Percentiles rank a stretch among this genome's conserved stretches.
Conservation (phyloP, 192 early-diverging fungal genomes). For the Umbelopsis sp. region DNA sequence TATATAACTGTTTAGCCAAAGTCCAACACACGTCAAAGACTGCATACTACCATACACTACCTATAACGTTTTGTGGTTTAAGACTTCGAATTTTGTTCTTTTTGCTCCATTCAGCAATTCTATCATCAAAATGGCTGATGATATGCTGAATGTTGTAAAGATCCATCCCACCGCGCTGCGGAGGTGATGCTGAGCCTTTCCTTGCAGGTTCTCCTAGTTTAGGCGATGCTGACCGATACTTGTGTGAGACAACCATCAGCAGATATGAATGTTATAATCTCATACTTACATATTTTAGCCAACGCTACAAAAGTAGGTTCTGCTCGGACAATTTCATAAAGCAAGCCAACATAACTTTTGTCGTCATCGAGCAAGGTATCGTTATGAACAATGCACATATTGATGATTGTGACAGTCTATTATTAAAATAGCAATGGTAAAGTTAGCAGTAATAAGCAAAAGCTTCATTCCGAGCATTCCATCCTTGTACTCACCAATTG, state of each 20-base stretch:
- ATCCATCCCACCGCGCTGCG: neutral
- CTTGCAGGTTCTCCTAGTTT: neutral
- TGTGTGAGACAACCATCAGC: neutral
- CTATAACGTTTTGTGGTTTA: conserved; percentile 33
- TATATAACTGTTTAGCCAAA: neutral
- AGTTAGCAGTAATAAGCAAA: neutral
- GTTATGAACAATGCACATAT: conserved; percentile 49
- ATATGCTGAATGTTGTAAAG: conserved; percentile 30
- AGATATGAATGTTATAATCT: neutral
- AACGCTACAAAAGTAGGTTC: conserved; percentile 25
- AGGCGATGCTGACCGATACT: neutral
- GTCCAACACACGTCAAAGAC: neutral
- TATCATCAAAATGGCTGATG: conserved; percentile 35
- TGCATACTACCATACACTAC: neutral
- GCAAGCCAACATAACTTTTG: conserved; percentile 49
- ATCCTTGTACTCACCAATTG: conserved; percentile 34
- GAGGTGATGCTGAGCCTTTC: neutral
- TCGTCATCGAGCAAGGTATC: conserved; percentile 53
- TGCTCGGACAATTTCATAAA: conserved; percentile 56
- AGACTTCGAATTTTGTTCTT: conserved; percentile 24
- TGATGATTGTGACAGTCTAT: conserved; percentile 47
- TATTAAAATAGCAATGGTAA: neutral
- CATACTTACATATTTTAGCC: conserved; percentile 23
- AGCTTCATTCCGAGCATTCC: neutral
- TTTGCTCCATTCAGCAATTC: conserved; percentile 33